These are phyloP conservation scores for Helianthus annuus DNA, from an alignment of 129 eudicot genomes.

Conservation along the genomic window HanXRQr2.0-SUNRISE NC_035447.2:17926689-17927188, in stretches of 20 bases:
- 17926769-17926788: too few relatives aligned
- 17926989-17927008: too few relatives aligned
- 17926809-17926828: too few relatives aligned
- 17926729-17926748: too few relatives aligned
- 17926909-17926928: not conserved
- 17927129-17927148: slow-evolving; percentile 69
- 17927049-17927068: slow-evolving; percentile 33
- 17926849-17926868: not conserved
- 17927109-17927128: slow-evolving; percentile 37
- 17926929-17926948: slow-evolving; percentile 6
- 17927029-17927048: slow-evolving; percentile 83
- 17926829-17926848: not conserved
- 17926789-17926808: too few relatives aligned
- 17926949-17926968: slow-evolving; percentile 35
- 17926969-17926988: slow-evolving; percentile 34
- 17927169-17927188: slow-evolving; percentile 60
- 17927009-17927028: slow-evolving; percentile 84
- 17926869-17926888: not conserved
- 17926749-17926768: slow-evolving; percentile 19
- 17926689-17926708: too few relatives aligned
- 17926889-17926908: not conserved
- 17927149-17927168: slow-evolving; percentile 69
- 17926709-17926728: too few relatives aligned
- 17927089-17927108: slow-evolving; percentile 34
- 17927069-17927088: slow-evolving; percentile 29